Conservation (phyloP, 495 filamentous ascomycete genomes). For the Annulohypoxylon moriforme region DNA sequence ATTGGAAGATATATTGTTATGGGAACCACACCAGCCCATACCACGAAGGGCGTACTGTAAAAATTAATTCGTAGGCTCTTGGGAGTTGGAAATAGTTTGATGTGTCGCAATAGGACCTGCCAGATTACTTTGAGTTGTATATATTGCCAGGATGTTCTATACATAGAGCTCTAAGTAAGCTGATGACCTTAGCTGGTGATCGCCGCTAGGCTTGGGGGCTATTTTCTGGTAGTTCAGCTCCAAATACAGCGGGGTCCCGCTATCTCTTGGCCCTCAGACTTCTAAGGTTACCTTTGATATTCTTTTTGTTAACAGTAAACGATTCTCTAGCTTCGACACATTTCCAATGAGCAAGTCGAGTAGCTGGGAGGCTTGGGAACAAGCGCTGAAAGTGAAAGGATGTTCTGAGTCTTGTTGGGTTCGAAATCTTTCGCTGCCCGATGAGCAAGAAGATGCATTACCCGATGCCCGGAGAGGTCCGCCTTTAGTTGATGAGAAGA, state of each 20-base stretch:
- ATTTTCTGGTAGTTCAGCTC: background rate
- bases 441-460: background rate
- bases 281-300: background rate
- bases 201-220: background rate
- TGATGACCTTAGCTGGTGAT: background rate
- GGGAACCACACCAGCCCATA: constrained; percentile 38
- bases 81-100: background rate
- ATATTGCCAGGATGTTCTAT: background rate
- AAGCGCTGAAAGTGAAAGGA: constrained; percentile 15
- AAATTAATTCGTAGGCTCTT: background rate
- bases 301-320: background rate
- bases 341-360: constrained; percentile 17
- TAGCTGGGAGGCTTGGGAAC: constrained; percentile 22
- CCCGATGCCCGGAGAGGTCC: background rate
- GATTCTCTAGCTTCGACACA: too few relatives aligned
- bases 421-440: constrained; percentile 6
- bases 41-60: constrained; percentile 34
- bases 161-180: background rate
- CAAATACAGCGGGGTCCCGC: background rate
- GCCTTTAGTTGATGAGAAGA: constrained; percentile 19
- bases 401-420: constrained; percentile 25
- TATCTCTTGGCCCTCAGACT: background rate
- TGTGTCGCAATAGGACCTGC: background rate
- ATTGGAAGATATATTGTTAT: constrained; percentile 45
- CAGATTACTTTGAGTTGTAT: background rate